Base-by-base conservation (phyloP, 2,329 filamentous ascomycete genomes). In the Hortaea sp. region DNA sequence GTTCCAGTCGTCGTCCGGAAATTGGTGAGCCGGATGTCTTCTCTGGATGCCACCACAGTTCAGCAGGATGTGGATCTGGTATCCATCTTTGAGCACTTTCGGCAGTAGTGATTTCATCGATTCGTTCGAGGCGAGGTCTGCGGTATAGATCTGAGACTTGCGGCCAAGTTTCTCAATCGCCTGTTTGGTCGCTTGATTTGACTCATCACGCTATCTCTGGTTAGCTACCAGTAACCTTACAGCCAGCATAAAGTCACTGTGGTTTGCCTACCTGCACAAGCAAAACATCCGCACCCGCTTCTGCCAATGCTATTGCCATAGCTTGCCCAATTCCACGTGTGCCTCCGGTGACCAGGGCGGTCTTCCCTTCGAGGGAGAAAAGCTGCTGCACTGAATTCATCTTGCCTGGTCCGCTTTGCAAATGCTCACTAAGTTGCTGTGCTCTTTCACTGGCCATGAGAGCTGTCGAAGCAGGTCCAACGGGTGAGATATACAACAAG, bases 1-100 rank as follows among this genome's bases (percentile, higher is more conserved):
- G 60, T 84, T 76, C 76, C 87, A 94, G 69, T 92, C 85, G 39
- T 71, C 68, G 61, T 84, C 78, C 0, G 86, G 86, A 61, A 94
- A 94, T 49, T 76, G 66, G 57, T 88, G 79, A 39, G 82, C 80
- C 0, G 85, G 79, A 64, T 92, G 84, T 10, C 88, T 76, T 51
- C 81, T 76, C 66, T 94, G 88, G 61, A 94, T 89, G 28, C 88
- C 88, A 12, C 85, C 88, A 68, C 85, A 90, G 69, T 89, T 94
- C 57, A 94, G 70, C 6, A 94, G 77, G 59, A 94, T 85, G 60
- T 85, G 77, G 52, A 94, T 78, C 60, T 78, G 74, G 52, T 73
- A 67, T 42, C 76, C 76, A 58, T 81, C 78, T 38, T 71, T 67
- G n/a, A 85, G 69, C 46, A 88, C 65, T 28, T 68, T 67, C 27